Conservation (phyloP, 805 yeast genomes). For the Clavispora carvajalis region DNA sequence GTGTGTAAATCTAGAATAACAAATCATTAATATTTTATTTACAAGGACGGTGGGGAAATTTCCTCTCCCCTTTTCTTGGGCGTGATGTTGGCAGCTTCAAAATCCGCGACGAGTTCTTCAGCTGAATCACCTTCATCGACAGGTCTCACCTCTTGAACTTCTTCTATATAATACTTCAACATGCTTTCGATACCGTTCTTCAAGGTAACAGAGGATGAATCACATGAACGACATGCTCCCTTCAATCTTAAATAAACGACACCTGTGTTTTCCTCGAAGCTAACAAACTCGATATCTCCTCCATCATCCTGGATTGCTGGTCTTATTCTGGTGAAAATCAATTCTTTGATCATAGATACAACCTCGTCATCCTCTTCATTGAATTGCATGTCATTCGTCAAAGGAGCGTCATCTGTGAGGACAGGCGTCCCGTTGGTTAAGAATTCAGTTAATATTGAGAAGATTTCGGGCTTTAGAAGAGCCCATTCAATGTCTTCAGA, state of each 20-base stretch:
- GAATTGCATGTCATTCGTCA: constrained; percentile 37
- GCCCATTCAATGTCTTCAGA: constrained; percentile 50
- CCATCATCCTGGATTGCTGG: constrained; percentile 77
- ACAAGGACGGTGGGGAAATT: constrained; percentile 11
- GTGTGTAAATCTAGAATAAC: background rate
- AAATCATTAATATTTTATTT: background rate
- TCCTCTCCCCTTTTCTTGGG: constrained; percentile 24
- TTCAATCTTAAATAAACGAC: constrained; percentile 52
- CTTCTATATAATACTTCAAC: constrained; percentile 67
- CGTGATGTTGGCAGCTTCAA: constrained; percentile 18
- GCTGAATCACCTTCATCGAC: constrained; percentile 35
- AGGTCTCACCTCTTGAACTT: constrained; percentile 53
- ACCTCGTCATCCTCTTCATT: constrained; percentile 64
- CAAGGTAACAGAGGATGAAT: constrained; percentile 58
- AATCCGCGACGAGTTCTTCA: constrained; percentile 13
- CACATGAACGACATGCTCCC: constrained; percentile 75
- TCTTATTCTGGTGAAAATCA: constrained; percentile 63
- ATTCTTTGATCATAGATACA: constrained; percentile 61
- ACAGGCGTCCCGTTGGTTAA: constrained; percentile 55
- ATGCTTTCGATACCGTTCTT: constrained; percentile 66
- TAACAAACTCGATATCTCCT: constrained; percentile 66
- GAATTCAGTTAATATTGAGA: constrained; percentile 51
- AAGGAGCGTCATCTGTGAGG: constrained; percentile 21
- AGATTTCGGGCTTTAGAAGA: constrained; percentile 61
- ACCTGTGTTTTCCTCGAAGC: constrained; percentile 50